These are phyloP conservation scores for Sechiopsis laciniata DNA, from an alignment of 306 rosid species.

Conservation along the genomic window DNA sequence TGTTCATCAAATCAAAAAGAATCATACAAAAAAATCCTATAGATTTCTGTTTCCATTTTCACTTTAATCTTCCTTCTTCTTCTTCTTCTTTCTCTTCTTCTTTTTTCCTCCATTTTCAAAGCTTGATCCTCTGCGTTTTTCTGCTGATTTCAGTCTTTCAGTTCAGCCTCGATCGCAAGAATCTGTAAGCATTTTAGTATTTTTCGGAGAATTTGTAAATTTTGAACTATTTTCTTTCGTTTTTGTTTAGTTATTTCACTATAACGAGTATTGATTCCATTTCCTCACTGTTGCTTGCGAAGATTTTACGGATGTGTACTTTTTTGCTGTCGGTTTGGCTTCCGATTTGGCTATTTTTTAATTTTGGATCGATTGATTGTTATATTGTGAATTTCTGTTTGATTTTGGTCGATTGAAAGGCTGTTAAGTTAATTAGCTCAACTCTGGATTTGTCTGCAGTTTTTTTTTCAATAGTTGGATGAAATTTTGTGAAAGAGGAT, in stretches of 20 bases:
- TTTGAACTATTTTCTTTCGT: not conserved
- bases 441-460: not conserved
- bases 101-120: not conserved
- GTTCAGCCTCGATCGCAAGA: slow-evolving; percentile 1
- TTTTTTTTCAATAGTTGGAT: not conserved
- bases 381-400: not conserved
- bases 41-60: slow-evolving; percentile 8
- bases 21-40: not conserved
- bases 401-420: not conserved
- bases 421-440: not conserved
- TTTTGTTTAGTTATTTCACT: not conserved
- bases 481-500: not conserved
- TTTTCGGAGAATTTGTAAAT: not conserved
- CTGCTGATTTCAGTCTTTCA: not conserved
- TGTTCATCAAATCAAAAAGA: not conserved
- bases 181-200: not conserved
- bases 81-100: not conserved
- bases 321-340: not conserved
- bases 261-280: not conserved
- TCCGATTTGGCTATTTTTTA: not conserved
- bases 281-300: not conserved
- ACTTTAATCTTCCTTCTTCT: not conserved
- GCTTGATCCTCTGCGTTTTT: not conserved
- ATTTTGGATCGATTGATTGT: not conserved
- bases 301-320: not conserved